phyloP scores from a whole-genome alignment of 1,284 basidiomycete genomes.

The Boletus hoseneyae region DNA sequence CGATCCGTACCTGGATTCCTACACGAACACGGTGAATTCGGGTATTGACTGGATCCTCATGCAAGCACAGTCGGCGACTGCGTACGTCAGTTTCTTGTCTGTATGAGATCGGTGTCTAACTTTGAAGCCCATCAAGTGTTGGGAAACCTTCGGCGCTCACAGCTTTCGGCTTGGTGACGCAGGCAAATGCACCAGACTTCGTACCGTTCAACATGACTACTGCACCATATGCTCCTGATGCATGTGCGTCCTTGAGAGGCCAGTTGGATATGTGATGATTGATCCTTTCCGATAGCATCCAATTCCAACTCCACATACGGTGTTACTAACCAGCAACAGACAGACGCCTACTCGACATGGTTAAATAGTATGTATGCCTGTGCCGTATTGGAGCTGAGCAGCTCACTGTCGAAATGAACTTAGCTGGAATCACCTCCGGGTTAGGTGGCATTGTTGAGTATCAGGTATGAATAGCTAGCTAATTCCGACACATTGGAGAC shows the following conservation, averaged over 20 bases:
- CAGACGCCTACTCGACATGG: slow-evolving; percentile 53
- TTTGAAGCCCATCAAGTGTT: slow-evolving; percentile 35
- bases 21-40: slow-evolving; percentile 47
- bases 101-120: slow-evolving; percentile 7
- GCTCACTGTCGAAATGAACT: slow-evolving; percentile 7
- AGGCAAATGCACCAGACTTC: slow-evolving; percentile 47
- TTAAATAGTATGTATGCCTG: slow-evolving; percentile 37
- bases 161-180: slow-evolving; percentile 62
- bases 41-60: slow-evolving; percentile 54
- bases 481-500: not conserved
- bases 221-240: slow-evolving; percentile 41
- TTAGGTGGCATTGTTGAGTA: slow-evolving; percentile 55
- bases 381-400: not conserved
- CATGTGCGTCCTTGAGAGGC: slow-evolving; percentile 25
- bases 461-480: slow-evolving; percentile 40
- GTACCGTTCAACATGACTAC: slow-evolving; percentile 57
- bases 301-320: slow-evolving; percentile 35
- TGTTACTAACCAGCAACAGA: slow-evolving; percentile 49
- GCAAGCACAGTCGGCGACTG: slow-evolving; percentile 42
- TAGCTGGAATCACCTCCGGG: slow-evolving; percentile 43
- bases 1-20: slow-evolving; percentile 46
- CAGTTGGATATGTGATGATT: not conserved
- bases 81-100: slow-evolving; percentile 36
- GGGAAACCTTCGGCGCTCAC: slow-evolving; percentile 55
- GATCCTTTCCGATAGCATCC: slow-evolving; percentile 10